Evolutionary conservation across 441 rosid species (phyloP).

Genomic region (Populus hybrid): DNA sequence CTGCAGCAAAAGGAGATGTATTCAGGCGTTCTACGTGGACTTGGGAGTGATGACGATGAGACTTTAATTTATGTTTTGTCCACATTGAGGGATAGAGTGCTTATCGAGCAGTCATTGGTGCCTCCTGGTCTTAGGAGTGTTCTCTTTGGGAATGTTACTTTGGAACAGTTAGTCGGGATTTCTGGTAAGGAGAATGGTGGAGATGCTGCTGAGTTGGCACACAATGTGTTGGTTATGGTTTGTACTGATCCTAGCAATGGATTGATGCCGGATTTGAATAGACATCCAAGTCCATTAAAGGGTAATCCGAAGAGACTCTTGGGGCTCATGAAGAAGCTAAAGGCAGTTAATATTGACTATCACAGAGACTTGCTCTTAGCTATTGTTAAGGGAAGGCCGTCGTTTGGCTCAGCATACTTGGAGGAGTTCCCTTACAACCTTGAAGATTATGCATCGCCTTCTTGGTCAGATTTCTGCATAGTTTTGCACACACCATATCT

Average conservation of each 20-base stretch:
- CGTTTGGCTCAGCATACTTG: slow-evolving; percentile 72
- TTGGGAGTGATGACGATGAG: slow-evolving; percentile 69
- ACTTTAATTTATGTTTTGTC: slow-evolving; percentile 61
- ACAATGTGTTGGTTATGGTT: slow-evolving; percentile 59
- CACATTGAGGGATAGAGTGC: slow-evolving; percentile 57
- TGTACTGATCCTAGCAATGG: slow-evolving; percentile 91
- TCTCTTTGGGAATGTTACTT: slow-evolving; percentile 78
- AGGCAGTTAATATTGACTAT: slow-evolving; percentile 58
- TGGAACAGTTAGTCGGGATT: slow-evolving; percentile 71
- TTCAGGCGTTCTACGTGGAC: slow-evolving; percentile 72
- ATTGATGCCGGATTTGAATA: slow-evolving; percentile 76
- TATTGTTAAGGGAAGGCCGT: slow-evolving; percentile 64
- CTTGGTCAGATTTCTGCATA: slow-evolving; percentile 63
- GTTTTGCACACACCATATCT: slow-evolving; percentile 6
- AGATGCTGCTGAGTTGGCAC: slow-evolving; percentile 58
- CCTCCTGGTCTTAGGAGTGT: slow-evolving; percentile 86
- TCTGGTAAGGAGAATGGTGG: slow-evolving; percentile 65
- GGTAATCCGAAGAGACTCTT: slow-evolving; percentile 76
- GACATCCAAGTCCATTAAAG: slow-evolving; percentile 49
- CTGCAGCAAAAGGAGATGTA: slow-evolving; percentile 88
- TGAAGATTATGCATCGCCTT: slow-evolving; percentile 75
- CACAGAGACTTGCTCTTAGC: slow-evolving; percentile 87
- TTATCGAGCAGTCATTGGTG: slow-evolving; percentile 68
- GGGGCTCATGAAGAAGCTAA: slow-evolving; percentile 82
- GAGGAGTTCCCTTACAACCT: slow-evolving; percentile 87